phyloP scores from a whole-genome alignment of 371 early-diverging fungal species.

The Parasitella parasitica region DNA sequence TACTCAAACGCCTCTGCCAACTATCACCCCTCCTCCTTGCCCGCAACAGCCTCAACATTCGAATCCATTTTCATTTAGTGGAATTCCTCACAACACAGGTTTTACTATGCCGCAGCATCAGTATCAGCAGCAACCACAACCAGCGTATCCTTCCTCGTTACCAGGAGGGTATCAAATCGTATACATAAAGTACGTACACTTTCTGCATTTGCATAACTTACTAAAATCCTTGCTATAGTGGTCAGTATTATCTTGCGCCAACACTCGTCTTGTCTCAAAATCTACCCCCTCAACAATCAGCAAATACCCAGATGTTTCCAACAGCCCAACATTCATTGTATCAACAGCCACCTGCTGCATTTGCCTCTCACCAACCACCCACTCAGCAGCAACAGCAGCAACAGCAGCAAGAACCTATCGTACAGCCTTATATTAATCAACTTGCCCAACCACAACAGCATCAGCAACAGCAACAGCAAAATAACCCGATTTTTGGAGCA shows the following conservation, averaged over 20 bases:
- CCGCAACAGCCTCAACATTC: not conserved
- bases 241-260: constrained; percentile 44
- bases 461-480: constrained; percentile 1
- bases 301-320: not conserved
- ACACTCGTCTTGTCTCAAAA: constrained; percentile 28
- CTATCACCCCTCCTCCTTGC: not conserved
- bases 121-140: not conserved
- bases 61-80: not conserved
- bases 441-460: constrained; percentile 1
- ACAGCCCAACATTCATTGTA: not conserved
- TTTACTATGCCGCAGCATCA: not conserved
- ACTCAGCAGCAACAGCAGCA: not conserved
- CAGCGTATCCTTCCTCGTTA: constrained; percentile 22
- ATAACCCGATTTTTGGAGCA: not conserved
- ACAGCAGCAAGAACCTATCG: not conserved
- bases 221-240: constrained; percentile 20
- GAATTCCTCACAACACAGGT: not conserved
- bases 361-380: not conserved
- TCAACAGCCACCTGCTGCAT: not conserved
- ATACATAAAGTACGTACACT: constrained; percentile 34
- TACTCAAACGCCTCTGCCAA: not conserved
- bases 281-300: not conserved
- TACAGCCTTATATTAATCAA: not conserved
- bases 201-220: not conserved
- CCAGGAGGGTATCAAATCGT: constrained; percentile 49